Evolutionary conservation across 495 filamentous ascomycete species (phyloP).

Genomic region (Amorphotheca resinae): DNA sequence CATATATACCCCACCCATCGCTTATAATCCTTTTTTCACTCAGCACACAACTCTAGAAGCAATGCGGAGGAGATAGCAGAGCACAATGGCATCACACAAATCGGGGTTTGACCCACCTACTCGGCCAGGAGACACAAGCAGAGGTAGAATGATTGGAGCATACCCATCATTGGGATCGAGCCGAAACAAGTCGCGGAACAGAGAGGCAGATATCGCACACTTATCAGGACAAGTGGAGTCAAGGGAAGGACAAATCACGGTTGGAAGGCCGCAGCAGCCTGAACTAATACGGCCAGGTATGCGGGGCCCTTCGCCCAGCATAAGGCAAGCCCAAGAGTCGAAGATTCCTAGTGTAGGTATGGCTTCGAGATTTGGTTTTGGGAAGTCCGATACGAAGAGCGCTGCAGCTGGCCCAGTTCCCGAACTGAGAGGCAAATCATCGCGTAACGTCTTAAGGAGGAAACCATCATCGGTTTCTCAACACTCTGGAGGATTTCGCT

Average conservation of each 20-base stretch:
- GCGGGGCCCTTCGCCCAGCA: slow-evolving; percentile 11
- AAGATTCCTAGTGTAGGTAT: background rate
- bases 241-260: slow-evolving; percentile 2
- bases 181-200: slow-evolving; percentile 5
- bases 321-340: slow-evolving; percentile 5
- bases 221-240: slow-evolving; percentile 9
- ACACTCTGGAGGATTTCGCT: slow-evolving; percentile 16
- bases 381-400: slow-evolving; percentile 12
- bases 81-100: slow-evolving; percentile 23
- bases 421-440: slow-evolving; percentile 21
- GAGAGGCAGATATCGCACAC: slow-evolving; percentile 13
- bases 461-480: slow-evolving; percentile 35
- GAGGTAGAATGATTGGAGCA: slow-evolving; percentile 13
- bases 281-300: slow-evolving; percentile 14
- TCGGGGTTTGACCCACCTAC: slow-evolving; percentile 20
- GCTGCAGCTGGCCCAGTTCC: slow-evolving; percentile 5
- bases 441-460: slow-evolving; percentile 31
- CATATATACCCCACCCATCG: too few relatives aligned
- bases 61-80: slow-evolving; percentile 10
- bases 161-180: slow-evolving; percentile 5
- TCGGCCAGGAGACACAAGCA: slow-evolving; percentile 15
- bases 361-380: slow-evolving; percentile 17
- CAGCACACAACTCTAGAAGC: slow-evolving; percentile 1
- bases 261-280: slow-evolving; percentile 3
- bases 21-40: slow-evolving; percentile 14